phyloP scores from a whole-genome alignment of 331 rosid genomes.

The Cydonia oblonga region DNA sequence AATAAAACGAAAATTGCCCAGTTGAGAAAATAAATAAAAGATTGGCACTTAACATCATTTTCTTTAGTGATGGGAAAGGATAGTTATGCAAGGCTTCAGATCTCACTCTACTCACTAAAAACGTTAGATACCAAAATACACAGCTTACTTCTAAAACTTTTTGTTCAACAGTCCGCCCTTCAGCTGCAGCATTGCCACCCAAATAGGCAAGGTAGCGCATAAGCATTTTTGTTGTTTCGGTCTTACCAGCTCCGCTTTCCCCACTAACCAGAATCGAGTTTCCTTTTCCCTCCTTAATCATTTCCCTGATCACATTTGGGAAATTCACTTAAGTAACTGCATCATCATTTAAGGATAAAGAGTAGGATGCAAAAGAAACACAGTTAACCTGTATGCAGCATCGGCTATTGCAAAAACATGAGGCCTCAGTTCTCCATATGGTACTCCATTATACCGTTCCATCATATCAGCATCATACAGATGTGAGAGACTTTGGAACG shows the following conservation, averaged over 20 bases:
- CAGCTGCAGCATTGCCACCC: slow-evolving; percentile 64
- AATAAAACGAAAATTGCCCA: too few relatives aligned
- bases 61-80: background rate
- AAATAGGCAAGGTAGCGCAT: slow-evolving; percentile 86
- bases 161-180: slow-evolving; percentile 71
- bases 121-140: slow-evolving; percentile 12
- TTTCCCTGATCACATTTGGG: slow-evolving; percentile 47
- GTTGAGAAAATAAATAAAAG: background rate
- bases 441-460: slow-evolving; percentile 61
- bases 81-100: background rate
- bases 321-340: slow-evolving; percentile 11
- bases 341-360: slow-evolving; percentile 12
- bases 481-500: slow-evolving; percentile 60
- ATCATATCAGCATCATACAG: slow-evolving; percentile 47
- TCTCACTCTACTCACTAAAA: background rate
- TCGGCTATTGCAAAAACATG: slow-evolving; percentile 91
- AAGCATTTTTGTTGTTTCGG: slow-evolving; percentile 92
- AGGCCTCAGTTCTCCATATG: slow-evolving; percentile 53
- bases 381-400: slow-evolving; percentile 65
- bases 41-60: background rate
- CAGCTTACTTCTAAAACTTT: slow-evolving; percentile 84
- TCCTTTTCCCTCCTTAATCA: slow-evolving; percentile 68
- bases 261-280: slow-evolving; percentile 91
- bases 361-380: slow-evolving; percentile 15
- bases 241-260: slow-evolving; percentile 95